Evolutionary conservation across 2,329 filamentous ascomycete genomes (phyloP), one percentile per base, ranked within the genome.

Genomic region (Septoria linicola): DNA sequence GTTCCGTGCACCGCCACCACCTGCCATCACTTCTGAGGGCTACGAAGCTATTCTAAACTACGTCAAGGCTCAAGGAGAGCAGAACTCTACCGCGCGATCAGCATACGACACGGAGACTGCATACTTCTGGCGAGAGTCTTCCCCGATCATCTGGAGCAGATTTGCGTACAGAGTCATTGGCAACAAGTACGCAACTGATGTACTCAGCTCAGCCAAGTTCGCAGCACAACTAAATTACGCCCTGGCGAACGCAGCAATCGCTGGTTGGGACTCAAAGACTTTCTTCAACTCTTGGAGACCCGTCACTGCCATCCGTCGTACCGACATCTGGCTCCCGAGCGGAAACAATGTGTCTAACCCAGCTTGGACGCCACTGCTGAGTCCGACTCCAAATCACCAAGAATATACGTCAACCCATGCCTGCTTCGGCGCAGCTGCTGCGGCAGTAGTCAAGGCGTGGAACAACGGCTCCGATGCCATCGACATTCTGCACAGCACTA

Each of bases 401-500:
- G 63, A 66, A n/a, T 65, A 66, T 27, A 51, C 59, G 11, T 61
- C 60, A 6, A 65, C 64, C 4, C 62, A 65, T 41, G 60, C 64
- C 2, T 62, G 58, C 2, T 66, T 65, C 42, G 62, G 63, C 13
- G 60, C 54, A 3, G 62, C 64, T 19, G 64, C 60, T 4, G 58
- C 59, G 2, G 55, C 60, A n/a, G 58, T 63, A 10, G 59, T 66
- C 17, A 54, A 51, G 20, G 47, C 53, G 13, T 63, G 54, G 49
- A 61, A 60, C 20, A 59, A 58, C 14, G 54, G 52, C 3, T 61
- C 64, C 39, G 44, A 41, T 11, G 53, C 32, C 2, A 44, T 63
- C 14, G 41, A 63, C 52, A 55, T 63, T 14, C 37, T 49, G 11
- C 34, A 60, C 8, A 65, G 57, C 34, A 65, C 54, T n/a, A 66